Base-by-base conservation (phyloP, 805 yeast genomes). In the Candida taoyuanica region DNA sequence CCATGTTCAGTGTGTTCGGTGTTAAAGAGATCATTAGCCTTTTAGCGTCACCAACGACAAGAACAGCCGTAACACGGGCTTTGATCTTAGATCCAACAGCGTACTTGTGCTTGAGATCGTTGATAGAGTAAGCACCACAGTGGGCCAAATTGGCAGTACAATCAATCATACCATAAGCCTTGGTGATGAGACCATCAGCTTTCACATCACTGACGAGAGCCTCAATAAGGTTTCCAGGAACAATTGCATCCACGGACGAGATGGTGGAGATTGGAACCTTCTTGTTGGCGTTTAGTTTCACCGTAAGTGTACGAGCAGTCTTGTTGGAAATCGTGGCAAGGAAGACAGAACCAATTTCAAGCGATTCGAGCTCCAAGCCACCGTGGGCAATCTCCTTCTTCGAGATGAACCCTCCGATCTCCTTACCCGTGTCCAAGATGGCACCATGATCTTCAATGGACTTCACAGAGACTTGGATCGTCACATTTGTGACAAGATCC, bases 361-460 rank as follows among this genome's bases (percentile, higher is more conserved):
- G 50, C 1, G 50, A 33, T 15, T 63, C 69, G 7, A 64, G 43
- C 9, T 64, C 59, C 19, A 66, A 37, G 5, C 56, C 64, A 13
- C 70, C 67, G 26, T 57, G 53, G 27, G 60, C 58, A 35, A 83
- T 61, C 41, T 82, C 91, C 48, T 81, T 82, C 47, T 75, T 79
- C 2, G 94, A 73, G 33, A 89, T 66, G 60, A 91, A 89, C 1
- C 95, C 96, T 20, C 76, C 64, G 7, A 72, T 40, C 5, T 70
- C 73, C 35, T 71, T 56, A 24, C 97, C 97, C 28, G 83, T 59
- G 49, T 81, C 82, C 30, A 91, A 63, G 40, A 85, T 75, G 17
- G 78, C 73, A 63, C 98, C 98, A 58, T 87, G 96, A 58, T 93
- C 99, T 69, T 93, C 98, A 17, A 85, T 63, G 33, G 94, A 81